Evolutionary conservation across 2,329 filamentous ascomycete genomes (phyloP).

Genomic region (Rhexocercosporidium sp.): DNA sequence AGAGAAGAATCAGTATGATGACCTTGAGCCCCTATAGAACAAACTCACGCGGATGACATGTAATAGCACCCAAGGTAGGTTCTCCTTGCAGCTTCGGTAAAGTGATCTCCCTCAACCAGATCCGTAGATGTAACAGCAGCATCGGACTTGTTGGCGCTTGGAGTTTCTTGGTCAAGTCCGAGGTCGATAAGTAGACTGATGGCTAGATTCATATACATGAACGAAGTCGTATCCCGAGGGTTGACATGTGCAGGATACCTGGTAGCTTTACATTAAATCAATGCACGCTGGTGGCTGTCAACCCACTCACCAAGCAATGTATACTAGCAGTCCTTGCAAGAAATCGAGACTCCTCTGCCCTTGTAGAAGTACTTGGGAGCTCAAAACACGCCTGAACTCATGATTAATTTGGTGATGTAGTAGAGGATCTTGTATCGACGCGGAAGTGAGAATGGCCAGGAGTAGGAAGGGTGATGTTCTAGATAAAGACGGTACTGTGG

Average conservation of each 20-base stretch:
- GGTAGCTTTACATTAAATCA: not conserved
- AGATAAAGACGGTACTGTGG: conserved; percentile 35
- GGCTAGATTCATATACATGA: conserved; percentile 41
- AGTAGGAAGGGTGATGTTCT: conserved; percentile 38
- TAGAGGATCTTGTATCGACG: conserved; percentile 31
- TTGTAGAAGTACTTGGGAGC: conserved; percentile 51
- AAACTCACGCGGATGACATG: conserved; percentile 38
- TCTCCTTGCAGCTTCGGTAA: conserved; percentile 34
- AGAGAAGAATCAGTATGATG: no score
- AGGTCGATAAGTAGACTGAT: conserved; percentile 43
- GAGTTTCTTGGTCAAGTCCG: conserved; percentile 37
- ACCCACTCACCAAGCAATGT: conserved; percentile 58
- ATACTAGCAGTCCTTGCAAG: conserved; percentile 63
- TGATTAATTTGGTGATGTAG: conserved; percentile 39
- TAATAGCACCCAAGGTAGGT: conserved; percentile 42
- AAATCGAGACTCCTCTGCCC: conserved; percentile 63
- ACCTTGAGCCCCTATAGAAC: not conserved
- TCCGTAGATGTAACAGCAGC: conserved; percentile 28
- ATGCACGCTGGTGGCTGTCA: not conserved
- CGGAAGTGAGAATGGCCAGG: conserved; percentile 37
- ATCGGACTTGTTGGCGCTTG: conserved; percentile 29
- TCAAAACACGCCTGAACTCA: conserved; percentile 39
- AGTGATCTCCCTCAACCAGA: conserved; percentile 29
- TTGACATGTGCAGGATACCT: conserved; percentile 41
- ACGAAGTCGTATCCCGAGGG: conserved; percentile 38